Conservation (phyloP, 805 yeast genomes). For the Metschnikowia aberdeeniae region DNA sequence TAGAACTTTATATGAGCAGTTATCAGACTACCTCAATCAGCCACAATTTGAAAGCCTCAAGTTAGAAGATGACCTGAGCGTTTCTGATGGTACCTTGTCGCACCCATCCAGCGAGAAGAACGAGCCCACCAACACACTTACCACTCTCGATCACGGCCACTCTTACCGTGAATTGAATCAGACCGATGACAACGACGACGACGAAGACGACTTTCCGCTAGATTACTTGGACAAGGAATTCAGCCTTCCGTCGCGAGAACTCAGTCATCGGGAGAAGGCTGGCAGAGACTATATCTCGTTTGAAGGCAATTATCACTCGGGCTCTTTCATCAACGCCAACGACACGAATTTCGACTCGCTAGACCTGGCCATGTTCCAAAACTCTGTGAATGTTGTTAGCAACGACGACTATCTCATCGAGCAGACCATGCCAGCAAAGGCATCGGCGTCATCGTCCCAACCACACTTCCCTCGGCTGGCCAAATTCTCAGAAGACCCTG, state of each 20-base stretch:
- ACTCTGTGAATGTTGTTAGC: slow-evolving; percentile 29
- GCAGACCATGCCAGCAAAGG: slow-evolving; percentile 44
- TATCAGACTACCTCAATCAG: slow-evolving; percentile 40
- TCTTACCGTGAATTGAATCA: slow-evolving; percentile 7
- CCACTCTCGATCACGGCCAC: not conserved
- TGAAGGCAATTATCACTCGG: slow-evolving; percentile 19
- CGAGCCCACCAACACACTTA: not conserved
- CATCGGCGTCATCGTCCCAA: slow-evolving; percentile 20
- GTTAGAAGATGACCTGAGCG: slow-evolving; percentile 11
- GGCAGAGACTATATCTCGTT: slow-evolving; percentile 24
- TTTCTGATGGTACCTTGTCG: not conserved
- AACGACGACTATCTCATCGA: slow-evolving; percentile 49
- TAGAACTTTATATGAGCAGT: slow-evolving; percentile 50
- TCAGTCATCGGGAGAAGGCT: slow-evolving; percentile 7
- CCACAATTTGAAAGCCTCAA: slow-evolving; percentile 9
- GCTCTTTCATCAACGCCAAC: slow-evolving; percentile 13
- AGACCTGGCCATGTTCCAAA: slow-evolving; percentile 20
- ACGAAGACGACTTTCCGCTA: slow-evolving; percentile 67
- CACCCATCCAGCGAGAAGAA: not conserved
- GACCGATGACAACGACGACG: slow-evolving; percentile 20
- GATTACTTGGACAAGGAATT: slow-evolving; percentile 55
- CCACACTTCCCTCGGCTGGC: slow-evolving; percentile 23
- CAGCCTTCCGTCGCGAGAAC: not conserved
- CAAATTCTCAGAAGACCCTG: slow-evolving; percentile 11
- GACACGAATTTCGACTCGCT: slow-evolving; percentile 19